phyloP scores from a whole-genome alignment of 495 filamentous ascomycete species.

The Penicillium maclennaniae region DNA sequence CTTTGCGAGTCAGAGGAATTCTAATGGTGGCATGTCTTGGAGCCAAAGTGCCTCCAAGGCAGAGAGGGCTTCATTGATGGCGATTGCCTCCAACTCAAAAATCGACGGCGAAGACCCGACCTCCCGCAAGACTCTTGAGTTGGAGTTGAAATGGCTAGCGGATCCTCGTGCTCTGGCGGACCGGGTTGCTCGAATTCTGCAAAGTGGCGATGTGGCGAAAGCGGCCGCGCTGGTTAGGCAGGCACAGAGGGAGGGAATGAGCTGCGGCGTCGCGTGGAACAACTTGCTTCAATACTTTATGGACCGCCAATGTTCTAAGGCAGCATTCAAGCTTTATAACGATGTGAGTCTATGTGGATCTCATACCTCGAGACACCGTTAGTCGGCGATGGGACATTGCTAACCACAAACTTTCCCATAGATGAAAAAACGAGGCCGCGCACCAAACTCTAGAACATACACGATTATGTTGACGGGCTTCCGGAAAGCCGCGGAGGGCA shows the following conservation, averaged over 20 bases:
- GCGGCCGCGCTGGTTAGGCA: constrained; percentile 62
- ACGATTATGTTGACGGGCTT: constrained; percentile 79
- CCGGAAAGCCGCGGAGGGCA: constrained; percentile 44
- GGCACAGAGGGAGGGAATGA: constrained; percentile 54
- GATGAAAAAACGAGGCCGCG: constrained; percentile 90
- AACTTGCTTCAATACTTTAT: constrained; percentile 71
- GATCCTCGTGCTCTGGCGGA: constrained; percentile 66
- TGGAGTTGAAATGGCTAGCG: constrained; percentile 58
- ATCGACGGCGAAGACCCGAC: not conserved
- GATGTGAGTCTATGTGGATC: constrained; percentile 52
- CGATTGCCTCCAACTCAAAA: constrained; percentile 8
- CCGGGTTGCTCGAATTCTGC: constrained; percentile 55
- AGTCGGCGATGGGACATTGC: not conserved
- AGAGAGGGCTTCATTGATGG: constrained; percentile 17
- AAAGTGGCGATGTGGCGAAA: constrained; percentile 51
- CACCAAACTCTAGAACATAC: constrained; percentile 72
- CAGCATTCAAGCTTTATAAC: constrained; percentile 75
- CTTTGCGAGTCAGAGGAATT: not conserved
- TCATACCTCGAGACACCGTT: not conserved
- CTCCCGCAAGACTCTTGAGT: constrained; percentile 25
- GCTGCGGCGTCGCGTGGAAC: constrained; percentile 80
- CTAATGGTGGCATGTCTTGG: not conserved
- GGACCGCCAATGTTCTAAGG: constrained; percentile 50
- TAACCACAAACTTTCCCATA: constrained; percentile 29
- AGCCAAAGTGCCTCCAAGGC: not conserved